phyloP scores from a whole-genome alignment of 2,329 filamentous ascomycete genomes.

The Colletotrichum sansevieriae region DNA sequence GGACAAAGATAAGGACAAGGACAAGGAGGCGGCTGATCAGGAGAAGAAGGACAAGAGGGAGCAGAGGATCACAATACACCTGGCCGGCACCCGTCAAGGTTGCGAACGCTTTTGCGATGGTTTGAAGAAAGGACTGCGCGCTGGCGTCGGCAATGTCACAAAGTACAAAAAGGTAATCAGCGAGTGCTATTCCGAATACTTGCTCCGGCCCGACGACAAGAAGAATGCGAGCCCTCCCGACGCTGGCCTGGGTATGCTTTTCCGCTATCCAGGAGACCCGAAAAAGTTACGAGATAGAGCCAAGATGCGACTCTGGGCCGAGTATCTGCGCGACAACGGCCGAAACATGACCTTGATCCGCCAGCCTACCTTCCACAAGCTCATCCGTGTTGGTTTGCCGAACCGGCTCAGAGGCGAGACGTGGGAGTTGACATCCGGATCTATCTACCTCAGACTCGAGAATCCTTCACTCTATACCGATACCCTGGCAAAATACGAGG shows the following conservation, averaged over 20 bases:
- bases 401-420: constrained; percentile 94
- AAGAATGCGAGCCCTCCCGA: constrained; percentile 81
- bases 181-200: constrained; percentile 93
- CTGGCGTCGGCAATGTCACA: constrained; percentile 88
- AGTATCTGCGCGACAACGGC: constrained; percentile 96
- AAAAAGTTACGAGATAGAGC: constrained; percentile 94
- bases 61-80: constrained; percentile 91
- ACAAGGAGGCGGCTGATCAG: constrained; percentile 52
- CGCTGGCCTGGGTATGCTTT: constrained; percentile 91
- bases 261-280: constrained; percentile 93
- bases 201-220: constrained; percentile 73
- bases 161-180: constrained; percentile 84
- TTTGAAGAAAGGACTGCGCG: constrained; percentile 88
- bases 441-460: constrained; percentile 88
- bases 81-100: constrained; percentile 87
- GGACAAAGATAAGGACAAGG: constrained; percentile 61
- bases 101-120: constrained; percentile 98
- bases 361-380: constrained; percentile 97
- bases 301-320: constrained; percentile 97
- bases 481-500: constrained; percentile 85
- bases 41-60: constrained; percentile 65
- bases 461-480: constrained; percentile 87
- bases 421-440: constrained; percentile 95
- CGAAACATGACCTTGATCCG: constrained; percentile 92
- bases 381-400: constrained; percentile 94